phyloP scores from a whole-genome alignment of 768 basidiomycete genomes.

The Auricularia sp. region DNA sequence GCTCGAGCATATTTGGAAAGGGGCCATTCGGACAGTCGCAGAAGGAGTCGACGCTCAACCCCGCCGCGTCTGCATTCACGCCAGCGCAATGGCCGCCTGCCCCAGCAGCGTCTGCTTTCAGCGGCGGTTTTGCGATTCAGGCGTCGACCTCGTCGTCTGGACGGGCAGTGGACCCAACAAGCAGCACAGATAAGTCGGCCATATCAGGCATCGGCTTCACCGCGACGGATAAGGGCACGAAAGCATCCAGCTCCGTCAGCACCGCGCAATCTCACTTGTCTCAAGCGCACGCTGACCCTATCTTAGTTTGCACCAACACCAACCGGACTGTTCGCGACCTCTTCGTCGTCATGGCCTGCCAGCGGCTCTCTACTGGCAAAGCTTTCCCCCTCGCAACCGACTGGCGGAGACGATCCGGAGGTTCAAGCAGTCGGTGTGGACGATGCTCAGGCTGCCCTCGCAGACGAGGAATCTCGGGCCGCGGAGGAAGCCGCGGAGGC shows the following conservation, averaged over 20 bases:
- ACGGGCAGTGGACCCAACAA: too few species aligned
- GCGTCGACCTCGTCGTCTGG: too few species aligned
- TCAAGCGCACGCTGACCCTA: neutral
- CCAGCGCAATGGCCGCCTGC: slow-evolving; percentile 4
- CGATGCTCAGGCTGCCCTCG: neutral
- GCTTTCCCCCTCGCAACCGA: too few species aligned
- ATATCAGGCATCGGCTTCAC: neutral
- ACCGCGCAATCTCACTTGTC: neutral
- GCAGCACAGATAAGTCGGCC: neutral
- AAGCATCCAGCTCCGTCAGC: neutral
- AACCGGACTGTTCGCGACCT: neutral
- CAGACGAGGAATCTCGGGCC: neutral
- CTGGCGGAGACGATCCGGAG: neutral
- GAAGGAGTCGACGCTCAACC: slow-evolving; percentile 6
- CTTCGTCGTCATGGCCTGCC: neutral
- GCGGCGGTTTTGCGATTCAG: too few species aligned
- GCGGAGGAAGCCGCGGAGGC: neutral
- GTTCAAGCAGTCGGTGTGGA: neutral
- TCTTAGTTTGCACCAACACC: neutral
- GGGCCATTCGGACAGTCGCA: neutral
- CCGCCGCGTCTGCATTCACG: slow-evolving; percentile 7
- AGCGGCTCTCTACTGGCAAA: too few species aligned
- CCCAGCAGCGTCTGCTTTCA: neutral
- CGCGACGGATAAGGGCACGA: neutral
- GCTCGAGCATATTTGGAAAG: neutral